Percentiles rank a stretch among this genome's conserved stretches.
phyloP scores from a whole-genome alignment of 768 basidiomycete species.

The Lanmaoa pseudosensibilis region DNA sequence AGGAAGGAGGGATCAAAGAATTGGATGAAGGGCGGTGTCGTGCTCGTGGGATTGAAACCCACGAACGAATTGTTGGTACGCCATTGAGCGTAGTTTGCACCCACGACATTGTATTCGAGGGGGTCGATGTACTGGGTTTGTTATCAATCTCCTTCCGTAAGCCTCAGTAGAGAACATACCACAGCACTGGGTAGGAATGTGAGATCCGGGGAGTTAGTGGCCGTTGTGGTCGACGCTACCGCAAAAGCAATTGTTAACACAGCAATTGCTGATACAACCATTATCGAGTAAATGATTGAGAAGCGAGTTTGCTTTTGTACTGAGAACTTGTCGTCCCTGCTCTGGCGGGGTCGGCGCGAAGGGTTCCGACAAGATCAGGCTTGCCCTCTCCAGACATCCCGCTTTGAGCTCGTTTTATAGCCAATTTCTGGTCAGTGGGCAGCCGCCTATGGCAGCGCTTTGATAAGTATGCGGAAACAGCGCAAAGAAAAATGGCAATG shows the following conservation, averaged over 20 bases:
- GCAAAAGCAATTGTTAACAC: neutral
- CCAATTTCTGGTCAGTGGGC: too few species aligned
- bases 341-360: too few species aligned
- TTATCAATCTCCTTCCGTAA: neutral
- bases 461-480: too few species aligned
- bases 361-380: too few species aligned
- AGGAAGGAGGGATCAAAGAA: conserved; percentile 56
- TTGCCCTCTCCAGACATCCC: too few species aligned
- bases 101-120: conserved; percentile 51
- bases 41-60: conserved; percentile 59
- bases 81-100: conserved; percentile 40
- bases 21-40: conserved; percentile 47
- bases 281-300: too few species aligned
- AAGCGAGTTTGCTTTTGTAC: too few species aligned
- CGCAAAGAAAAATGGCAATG: too few species aligned
- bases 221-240: neutral
- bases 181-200: conserved; percentile 19
- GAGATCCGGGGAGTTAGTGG: neutral
- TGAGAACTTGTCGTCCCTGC: too few species aligned
- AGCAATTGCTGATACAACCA: neutral
- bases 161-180: conserved; percentile 6
- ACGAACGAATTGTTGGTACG: conserved; percentile 37
- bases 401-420: too few species aligned
- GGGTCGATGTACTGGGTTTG: conserved; percentile 48
- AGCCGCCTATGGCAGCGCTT: too few species aligned